These are phyloP conservation scores for Coccinonectria pachysandricola DNA, from an alignment of 2,329 filamentous ascomycete genomes.

Conservation along the genomic window DNA sequence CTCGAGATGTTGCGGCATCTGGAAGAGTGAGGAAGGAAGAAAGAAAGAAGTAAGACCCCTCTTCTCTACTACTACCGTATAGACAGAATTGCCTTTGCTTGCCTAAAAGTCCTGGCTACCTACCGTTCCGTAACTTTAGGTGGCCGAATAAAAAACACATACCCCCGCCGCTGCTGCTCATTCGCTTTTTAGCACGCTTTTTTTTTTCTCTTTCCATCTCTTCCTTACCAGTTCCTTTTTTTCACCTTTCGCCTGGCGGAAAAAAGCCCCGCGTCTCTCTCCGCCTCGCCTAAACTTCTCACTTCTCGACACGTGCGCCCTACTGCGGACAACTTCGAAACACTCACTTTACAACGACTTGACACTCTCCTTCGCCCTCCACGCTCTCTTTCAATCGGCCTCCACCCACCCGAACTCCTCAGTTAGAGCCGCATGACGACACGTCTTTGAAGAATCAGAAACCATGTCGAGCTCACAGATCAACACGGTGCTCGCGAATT, in stretches of 20 bases:
- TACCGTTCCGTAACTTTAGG: too few species aligned
- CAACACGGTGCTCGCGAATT: slow-evolving; percentile 95
- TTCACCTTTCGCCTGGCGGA: slow-evolving; percentile 11
- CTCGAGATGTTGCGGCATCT: too few species aligned
- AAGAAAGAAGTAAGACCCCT: too few species aligned
- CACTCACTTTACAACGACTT: too few species aligned
- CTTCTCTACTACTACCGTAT: too few species aligned
- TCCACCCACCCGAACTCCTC: slow-evolving; percentile 7
- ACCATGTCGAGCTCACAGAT: slow-evolving; percentile 77
- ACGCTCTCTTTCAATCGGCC: slow-evolving; percentile 7
- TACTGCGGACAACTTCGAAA: slow-evolving; percentile 14
- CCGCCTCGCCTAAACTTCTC: slow-evolving; percentile 18
- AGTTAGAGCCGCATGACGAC: slow-evolving; percentile 27
- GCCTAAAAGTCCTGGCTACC: too few species aligned
- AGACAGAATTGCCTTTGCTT: too few species aligned
- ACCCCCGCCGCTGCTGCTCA: too few species aligned
- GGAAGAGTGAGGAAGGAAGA: too few species aligned
- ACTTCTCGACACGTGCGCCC: slow-evolving; percentile 23
- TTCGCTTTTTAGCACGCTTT: too few species aligned
- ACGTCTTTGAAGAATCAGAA: slow-evolving; percentile 23
- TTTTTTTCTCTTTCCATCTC: slow-evolving; percentile 1
- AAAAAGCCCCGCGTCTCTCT: slow-evolving; percentile 19
- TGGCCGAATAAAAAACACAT: too few species aligned
- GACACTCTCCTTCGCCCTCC: too few species aligned
- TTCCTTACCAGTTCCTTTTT: slow-evolving; percentile 15